Conservation (phyloP, 768 basidiomycete genomes). For the Leccinum subgranulosum region DNA sequence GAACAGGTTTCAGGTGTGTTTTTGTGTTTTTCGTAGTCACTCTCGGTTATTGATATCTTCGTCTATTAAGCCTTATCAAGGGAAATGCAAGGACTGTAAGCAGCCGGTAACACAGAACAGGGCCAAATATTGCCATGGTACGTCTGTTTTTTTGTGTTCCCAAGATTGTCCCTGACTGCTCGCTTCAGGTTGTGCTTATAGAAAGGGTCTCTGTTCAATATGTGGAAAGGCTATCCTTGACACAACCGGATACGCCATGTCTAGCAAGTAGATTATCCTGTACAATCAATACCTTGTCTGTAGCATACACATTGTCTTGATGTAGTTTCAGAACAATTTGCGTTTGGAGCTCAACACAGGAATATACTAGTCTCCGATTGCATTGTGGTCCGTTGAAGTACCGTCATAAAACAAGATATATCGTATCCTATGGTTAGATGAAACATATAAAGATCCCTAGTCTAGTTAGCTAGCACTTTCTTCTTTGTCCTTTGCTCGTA, state of each 20-base stretch:
- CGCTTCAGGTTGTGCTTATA: conserved; percentile 75
- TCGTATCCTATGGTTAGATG: conserved; percentile 7
- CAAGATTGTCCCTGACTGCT: conserved; percentile 4
- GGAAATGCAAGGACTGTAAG: conserved; percentile 87
- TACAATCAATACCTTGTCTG: conserved; percentile 22
- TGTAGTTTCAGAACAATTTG: conserved; percentile 9
- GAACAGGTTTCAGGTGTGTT: conserved; percentile 71
- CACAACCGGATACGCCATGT: conserved; percentile 82
- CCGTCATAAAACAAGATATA: conserved; percentile 3
- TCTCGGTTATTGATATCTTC: neutral
- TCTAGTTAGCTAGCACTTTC: conserved; percentile 24
- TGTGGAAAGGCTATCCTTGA: conserved; percentile 86
- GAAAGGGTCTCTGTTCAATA: conserved; percentile 82
- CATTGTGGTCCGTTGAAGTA: neutral
- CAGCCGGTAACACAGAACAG: conserved; percentile 79
- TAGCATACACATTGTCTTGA: conserved; percentile 12
- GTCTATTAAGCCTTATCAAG: conserved; percentile 67
- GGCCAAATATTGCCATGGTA: conserved; percentile 88
- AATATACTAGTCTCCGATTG: neutral
- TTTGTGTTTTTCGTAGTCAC: conserved; percentile 11
- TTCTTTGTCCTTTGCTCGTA: conserved; percentile 49
- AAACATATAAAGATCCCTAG: conserved; percentile 1
- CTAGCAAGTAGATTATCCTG: conserved; percentile 54
- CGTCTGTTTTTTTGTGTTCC: conserved; percentile 20
- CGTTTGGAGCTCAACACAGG: neutral